A percentile compares a stretch with the other conserved stretches of the same genome.
These are phyloP conservation scores for Austroboletus rostrupii DNA, from an alignment of 1,284 basidiomycete species.

Conservation along the genomic window DNA sequence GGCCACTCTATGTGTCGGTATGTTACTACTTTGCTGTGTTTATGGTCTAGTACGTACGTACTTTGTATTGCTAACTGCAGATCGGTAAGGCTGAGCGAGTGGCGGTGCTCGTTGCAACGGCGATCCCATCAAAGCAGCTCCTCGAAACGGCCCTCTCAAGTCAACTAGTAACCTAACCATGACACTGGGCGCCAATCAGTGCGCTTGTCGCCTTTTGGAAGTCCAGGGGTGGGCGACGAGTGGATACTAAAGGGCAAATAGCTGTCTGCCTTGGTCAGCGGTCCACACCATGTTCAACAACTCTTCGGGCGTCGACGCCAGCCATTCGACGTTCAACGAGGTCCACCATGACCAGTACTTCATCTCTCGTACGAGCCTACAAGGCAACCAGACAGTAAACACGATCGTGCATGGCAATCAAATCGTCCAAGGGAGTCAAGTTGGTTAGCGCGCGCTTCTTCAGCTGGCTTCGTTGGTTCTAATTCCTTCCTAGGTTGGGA, in stretches of 20 bases:
- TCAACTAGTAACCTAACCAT: no score
- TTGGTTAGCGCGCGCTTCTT: background rate
- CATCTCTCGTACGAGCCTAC: constrained; percentile 1
- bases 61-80: no score
- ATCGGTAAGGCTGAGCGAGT: no score
- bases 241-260: background rate
- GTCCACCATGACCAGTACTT: constrained; percentile 15
- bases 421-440: constrained; percentile 7
- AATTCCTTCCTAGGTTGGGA: constrained; percentile 2
- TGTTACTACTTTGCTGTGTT: no score
- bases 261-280: no score
- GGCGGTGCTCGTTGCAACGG: no score
- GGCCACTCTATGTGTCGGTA: no score
- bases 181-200: background rate
- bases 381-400: constrained; percentile 13
- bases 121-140: no score
- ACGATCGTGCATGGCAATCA: constrained; percentile 16
- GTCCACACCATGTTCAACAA: constrained; percentile 18
- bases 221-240: background rate
- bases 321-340: constrained; percentile 18
- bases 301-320: constrained; percentile 12
- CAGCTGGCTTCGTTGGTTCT: background rate
- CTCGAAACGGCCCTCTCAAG: no score
- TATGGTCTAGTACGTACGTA: no score
- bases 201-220: constrained; percentile 1